Evolutionary conservation across 768 basidiomycete species (phyloP), one percentile per base, ranked within the genome.

Genomic region (Daedaleopsis nitida): DNA sequence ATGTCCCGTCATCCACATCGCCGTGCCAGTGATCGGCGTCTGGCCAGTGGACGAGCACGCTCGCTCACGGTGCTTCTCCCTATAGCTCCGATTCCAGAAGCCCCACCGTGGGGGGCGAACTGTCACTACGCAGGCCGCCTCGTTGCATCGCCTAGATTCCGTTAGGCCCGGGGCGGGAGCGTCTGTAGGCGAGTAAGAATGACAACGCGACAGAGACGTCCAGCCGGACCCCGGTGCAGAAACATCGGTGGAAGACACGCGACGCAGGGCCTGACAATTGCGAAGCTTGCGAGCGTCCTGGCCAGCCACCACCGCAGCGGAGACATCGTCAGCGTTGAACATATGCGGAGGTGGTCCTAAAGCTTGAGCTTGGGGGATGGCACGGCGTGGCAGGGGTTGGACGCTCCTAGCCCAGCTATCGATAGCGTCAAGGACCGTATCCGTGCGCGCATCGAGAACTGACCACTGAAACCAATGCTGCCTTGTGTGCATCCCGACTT

Each of bases 161-260:
- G 60, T 56, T 55, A 55, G 60, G 42, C 55, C 55, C 54, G 60
- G 47, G 37, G 34, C 39, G 17, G 39, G 6, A 35, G 60, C 55
- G 60, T 43, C 50, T 57, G 34, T 51, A 35, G 44, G 52, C 51
- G 43, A 44, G 24, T 50, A 17, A 35, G 60, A 55, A 45, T 62
- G 60, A 57, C 55, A 62, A 35, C 55, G 43, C 17, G 55, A n/a
- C 50, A 44, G 51, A 49, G 14, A 27, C 17, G 55, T 9, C 9
- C 35, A 47, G 55, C 42, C 37, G 34, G 21, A 14, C 47, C 19
- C 37, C 32, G n/a, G 43, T 27, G 21, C 44, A 57, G 60, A 62
- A 62, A 38, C 60, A 35, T 57, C 60, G 14, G 44, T 62, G 51
- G 60, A 62, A 62, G 27, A 24, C 60, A 62, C 55, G 55, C 38